Evolutionary conservation across 139 green algal species (phyloP), one percentile per base, ranked within the genome.

Genomic region (Zygnema circumcarinatum): DNA sequence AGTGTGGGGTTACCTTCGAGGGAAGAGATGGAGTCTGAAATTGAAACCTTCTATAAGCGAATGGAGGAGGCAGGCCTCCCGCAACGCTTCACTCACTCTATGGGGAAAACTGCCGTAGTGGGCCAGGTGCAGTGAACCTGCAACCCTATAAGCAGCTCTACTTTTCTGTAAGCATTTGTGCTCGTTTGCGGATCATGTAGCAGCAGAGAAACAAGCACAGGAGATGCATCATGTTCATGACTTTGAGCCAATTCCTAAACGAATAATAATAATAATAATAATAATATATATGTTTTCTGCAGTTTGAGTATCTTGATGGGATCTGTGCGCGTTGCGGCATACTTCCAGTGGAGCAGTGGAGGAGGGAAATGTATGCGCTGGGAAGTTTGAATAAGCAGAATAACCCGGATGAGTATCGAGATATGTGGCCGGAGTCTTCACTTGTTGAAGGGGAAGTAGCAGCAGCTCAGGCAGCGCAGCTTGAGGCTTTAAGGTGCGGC

Each of bases 281-380:
- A 39, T 78, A 39, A 78, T 78, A 20, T 78, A 78, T 78, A 16
- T 78, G 36, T 78, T 78, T 52, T 7, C 69, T 78, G 67, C 81
- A 87, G 81, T 87, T 82, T 53, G 38, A 38, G 2, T 87, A 87
- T 75, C 31, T 87, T 20, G 81, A 87, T 35, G 56, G 67, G 0
- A 42, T 87, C 21, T 42, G 25, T 21, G 2, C 22, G 25, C 38
- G 38, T 1, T 87, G 81, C 1, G 81, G 81, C 2, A 11, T 33
- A 2, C 36, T 33, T 21, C 81, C 81, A 11, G 21, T 87, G 32
- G 68, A 72, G 7, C 11, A 53, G 20, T 87, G 81, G 81, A 22
- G 81, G 1, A 22, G 22, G 38, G 33, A 83, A n/a, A 87, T 87
- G 81, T 87, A 87, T 74, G 36, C 38, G 36, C 41, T 74, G n/a